These are phyloP conservation scores for Avena atlantica DNA, from an alignment of 176 grass and related monocot genomes.

Conservation along the genomic window DNA sequence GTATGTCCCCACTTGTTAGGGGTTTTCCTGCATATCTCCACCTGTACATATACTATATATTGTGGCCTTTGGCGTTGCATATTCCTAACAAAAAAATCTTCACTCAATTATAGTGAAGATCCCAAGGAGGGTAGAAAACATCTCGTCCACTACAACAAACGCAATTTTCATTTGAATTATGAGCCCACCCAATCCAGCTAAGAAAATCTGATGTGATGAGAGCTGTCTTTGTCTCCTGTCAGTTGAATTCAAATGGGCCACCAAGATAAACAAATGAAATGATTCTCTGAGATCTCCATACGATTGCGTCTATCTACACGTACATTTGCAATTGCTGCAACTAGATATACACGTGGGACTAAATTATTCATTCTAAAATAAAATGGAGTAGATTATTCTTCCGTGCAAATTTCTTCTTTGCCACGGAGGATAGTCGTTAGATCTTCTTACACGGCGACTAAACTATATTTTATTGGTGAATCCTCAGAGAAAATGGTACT, in stretches of 20 bases:
- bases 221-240: not conserved
- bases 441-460: not conserved
- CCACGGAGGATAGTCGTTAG: not conserved
- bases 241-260: not conserved
- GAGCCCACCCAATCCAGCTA: not conserved
- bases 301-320: not conserved
- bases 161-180: slow-evolving; percentile 4
- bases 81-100: too few relatives aligned
- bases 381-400: not conserved
- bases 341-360: not conserved
- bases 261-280: not conserved
- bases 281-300: not conserved
- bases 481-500: not conserved
- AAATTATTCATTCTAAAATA: slow-evolving; percentile 6
- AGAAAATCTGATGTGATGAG: not conserved
- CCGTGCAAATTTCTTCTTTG: not conserved
- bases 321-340: not conserved
- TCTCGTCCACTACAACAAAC: slow-evolving; percentile 22
- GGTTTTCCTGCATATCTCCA: too few relatives aligned
- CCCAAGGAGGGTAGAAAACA: not conserved
- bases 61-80: too few relatives aligned
- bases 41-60: too few relatives aligned
- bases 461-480: not conserved
- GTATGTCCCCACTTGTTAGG: too few relatives aligned
- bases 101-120: too few relatives aligned